phyloP scores from a whole-genome alignment of 1,284 basidiomycete genomes.

The Ustilago cynodontis region DNA sequence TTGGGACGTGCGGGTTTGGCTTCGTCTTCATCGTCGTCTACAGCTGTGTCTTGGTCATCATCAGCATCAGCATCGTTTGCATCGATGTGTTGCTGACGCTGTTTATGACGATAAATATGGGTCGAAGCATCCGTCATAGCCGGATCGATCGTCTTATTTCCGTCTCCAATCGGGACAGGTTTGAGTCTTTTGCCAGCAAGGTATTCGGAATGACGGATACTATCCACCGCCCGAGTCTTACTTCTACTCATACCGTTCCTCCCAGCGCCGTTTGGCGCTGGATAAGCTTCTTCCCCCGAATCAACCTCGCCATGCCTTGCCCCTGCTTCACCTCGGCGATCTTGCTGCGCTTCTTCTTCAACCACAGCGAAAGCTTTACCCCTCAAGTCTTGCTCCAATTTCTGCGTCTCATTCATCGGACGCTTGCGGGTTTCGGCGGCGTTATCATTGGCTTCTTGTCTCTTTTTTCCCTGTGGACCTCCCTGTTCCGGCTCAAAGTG shows the following conservation, averaged over 20 bases:
- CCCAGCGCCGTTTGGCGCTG: slow-evolving; percentile 49
- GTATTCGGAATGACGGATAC: slow-evolving; percentile 38
- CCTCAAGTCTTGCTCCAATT: slow-evolving; percentile 31
- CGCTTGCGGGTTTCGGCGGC: not conserved
- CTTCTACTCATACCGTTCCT: slow-evolving; percentile 6
- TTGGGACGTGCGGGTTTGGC: not conserved
- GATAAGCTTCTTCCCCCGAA: slow-evolving; percentile 51
- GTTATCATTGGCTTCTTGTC: slow-evolving; percentile 26
- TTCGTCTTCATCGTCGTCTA: not conserved
- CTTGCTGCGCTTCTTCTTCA: slow-evolving; percentile 18
- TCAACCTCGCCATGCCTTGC: slow-evolving; percentile 17
- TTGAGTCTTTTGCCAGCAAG: slow-evolving; percentile 36
- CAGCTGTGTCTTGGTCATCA: slow-evolving; percentile 11
- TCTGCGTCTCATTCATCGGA: slow-evolving; percentile 34
- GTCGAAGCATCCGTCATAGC: slow-evolving; percentile 45
- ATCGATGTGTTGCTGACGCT: slow-evolving; percentile 23
- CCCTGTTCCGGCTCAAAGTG: slow-evolving; percentile 34
- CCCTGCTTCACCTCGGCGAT: slow-evolving; percentile 11
- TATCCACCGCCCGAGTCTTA: slow-evolving; percentile 36
- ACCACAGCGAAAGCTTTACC: slow-evolving; percentile 29
- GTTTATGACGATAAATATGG: slow-evolving; percentile 21
- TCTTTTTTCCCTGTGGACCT: slow-evolving; percentile 33
- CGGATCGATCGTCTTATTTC: slow-evolving; percentile 25
- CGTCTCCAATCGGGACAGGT: slow-evolving; percentile 34
- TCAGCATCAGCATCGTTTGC: slow-evolving; percentile 13